Percentiles rank a stretch among this genome's conserved stretches.
Conservation (phyloP, 2,329 filamentous ascomycete genomes). For the Coleophoma eucalyptorum region DNA sequence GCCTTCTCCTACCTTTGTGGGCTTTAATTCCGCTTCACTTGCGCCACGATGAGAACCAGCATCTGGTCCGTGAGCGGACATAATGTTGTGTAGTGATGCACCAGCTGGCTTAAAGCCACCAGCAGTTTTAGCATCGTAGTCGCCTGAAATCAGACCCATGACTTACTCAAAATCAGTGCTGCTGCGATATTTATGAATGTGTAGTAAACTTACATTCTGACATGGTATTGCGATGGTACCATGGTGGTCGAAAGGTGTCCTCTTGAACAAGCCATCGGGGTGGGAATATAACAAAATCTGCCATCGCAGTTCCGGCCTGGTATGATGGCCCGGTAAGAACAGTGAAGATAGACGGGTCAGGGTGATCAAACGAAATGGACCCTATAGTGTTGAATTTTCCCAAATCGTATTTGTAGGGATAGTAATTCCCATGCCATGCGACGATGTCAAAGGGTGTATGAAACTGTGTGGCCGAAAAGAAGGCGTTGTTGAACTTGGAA, state of each 20-base stretch:
- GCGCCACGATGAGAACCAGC: slow-evolving; percentile 51
- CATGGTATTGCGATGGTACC: slow-evolving; percentile 64
- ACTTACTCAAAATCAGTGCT: no score
- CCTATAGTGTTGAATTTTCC: slow-evolving; percentile 74
- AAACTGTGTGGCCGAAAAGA: slow-evolving; percentile 61
- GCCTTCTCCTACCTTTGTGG: slow-evolving; percentile 50
- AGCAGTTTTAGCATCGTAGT: slow-evolving; percentile 55
- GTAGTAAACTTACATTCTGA: slow-evolving; percentile 46
- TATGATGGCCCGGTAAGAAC: slow-evolving; percentile 57
- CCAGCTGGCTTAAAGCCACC: slow-evolving; percentile 58
- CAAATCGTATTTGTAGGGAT: slow-evolving; percentile 79
- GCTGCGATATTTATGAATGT: no score
- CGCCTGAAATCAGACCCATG: slow-evolving; percentile 59
- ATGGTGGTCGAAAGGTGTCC: slow-evolving; percentile 56
- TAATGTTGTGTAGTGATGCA: slow-evolving; percentile 60
- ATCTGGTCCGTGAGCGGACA: slow-evolving; percentile 59
- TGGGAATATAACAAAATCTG: slow-evolving; percentile 63
- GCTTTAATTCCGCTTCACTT: slow-evolving; percentile 47
- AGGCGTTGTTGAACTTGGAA: slow-evolving; percentile 62
- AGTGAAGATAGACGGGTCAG: slow-evolving; percentile 75
- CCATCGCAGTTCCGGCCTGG: slow-evolving; percentile 52
- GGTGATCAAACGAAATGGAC: slow-evolving; percentile 70
- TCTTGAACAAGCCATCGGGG: slow-evolving; percentile 60
- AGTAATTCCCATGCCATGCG: slow-evolving; percentile 77
- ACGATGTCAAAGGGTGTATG: slow-evolving; percentile 78